Base-by-base conservation (phyloP, 1,139 yeast species). In the Nakaseomyces bracarensis region DNA sequence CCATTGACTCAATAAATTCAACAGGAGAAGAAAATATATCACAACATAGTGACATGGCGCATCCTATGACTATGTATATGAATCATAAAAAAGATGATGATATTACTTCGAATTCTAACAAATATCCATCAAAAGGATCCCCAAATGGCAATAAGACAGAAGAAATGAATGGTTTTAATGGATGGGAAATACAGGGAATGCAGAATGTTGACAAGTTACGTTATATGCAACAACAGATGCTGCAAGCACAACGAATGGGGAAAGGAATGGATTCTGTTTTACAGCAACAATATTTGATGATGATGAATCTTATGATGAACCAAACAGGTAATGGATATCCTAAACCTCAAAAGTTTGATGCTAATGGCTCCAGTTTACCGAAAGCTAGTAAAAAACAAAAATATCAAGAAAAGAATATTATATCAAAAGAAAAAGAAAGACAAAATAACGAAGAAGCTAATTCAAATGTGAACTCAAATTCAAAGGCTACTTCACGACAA, bases 221-320 rank as follows among this genome's bases (percentile, higher is more conserved):
- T 11, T 18, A 10, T 8, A 30, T 30, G 34, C 34, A 30, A 15
- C 34, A 30, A 11, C 34, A 30, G 13, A 30, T 30, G 34, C 13
- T 30, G 11, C 34, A 30, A 19, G 13, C 34, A 30, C 34, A 30
- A 30, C 6, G 34, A 11, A 16, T 30, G 20, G 34, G 34, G 8
- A 35, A 34, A 20, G 36, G 36, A 9, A 30, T 15, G 31, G 37
- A 28, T 20, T 35, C 29, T 3, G 18, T 10, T 18, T 27, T 20
- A 27, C 40, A 20, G 19, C 40, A 37, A 13, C 40, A 37, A 15
- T 36, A 36, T 16, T 9, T 36, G 20, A 36, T 36, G 39, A 36
- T 25, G 39, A 36, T 36, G 39, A 36, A 25, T 13, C 23, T 36
- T 30, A 14, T 25, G 31, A 36, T 36, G 39, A 36, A 36, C 15